Evolutionary conservation across 2,329 filamentous ascomycete species (phyloP).

Genomic region (Apiospora kogelbergensis): DNA sequence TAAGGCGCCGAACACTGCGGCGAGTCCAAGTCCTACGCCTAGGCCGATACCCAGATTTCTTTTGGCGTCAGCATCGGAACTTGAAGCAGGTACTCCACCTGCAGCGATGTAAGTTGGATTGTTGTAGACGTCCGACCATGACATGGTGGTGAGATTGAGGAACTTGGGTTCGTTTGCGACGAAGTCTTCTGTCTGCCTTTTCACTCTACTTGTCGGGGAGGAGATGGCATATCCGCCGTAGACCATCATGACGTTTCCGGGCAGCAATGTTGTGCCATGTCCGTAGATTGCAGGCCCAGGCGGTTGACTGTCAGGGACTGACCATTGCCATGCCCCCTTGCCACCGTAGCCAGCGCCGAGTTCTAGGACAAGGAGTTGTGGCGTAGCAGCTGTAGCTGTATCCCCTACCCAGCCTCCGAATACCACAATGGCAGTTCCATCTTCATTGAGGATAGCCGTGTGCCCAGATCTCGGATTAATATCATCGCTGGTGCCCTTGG

Average conservation of each 20-base stretch:
- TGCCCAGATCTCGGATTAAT: slow-evolving; percentile 88
- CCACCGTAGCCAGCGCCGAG: slow-evolving; percentile 74
- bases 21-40: slow-evolving; percentile 64
- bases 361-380: slow-evolving; percentile 76
- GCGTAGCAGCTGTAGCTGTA: slow-evolving; percentile 70
- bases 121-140: slow-evolving; percentile 51
- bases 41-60: slow-evolving; percentile 61
- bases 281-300: slow-evolving; percentile 54
- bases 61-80: slow-evolving; percentile 18
- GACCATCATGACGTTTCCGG: slow-evolving; percentile 68
- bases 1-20: slow-evolving; percentile 47
- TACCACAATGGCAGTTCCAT: slow-evolving; percentile 75
- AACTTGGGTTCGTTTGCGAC: slow-evolving; percentile 39
- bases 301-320: slow-evolving; percentile 54
- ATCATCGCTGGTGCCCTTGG: slow-evolving; percentile 39
- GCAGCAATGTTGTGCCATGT: slow-evolving; percentile 62
- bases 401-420: slow-evolving; percentile 94
- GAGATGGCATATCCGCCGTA: slow-evolving; percentile 60
- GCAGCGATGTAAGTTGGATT: slow-evolving; percentile 37
- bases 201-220: slow-evolving; percentile 28
- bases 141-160: slow-evolving; percentile 57
- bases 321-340: slow-evolving; percentile 71
- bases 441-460: slow-evolving; percentile 75
- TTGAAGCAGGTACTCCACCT: slow-evolving; percentile 18
- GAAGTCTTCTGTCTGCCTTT: slow-evolving; percentile 30